Evolutionary conservation across 345 rosid species (phyloP), one percentile per base, ranked within the genome.

Genomic region (Cardamine chenopodiifolia): DNA sequence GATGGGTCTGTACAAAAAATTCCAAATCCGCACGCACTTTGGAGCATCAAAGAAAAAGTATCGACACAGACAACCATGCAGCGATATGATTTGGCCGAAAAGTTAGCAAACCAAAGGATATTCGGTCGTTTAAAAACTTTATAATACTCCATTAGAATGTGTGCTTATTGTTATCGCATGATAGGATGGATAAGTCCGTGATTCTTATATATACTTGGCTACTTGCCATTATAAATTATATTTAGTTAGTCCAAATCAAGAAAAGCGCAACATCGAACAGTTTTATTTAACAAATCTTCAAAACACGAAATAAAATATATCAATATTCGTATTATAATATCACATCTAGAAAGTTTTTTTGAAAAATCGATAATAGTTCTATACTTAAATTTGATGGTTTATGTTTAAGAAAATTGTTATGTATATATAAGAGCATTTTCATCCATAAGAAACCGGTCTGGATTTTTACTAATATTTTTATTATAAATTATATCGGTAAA

Each of bases 21-120:
- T 47, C 53, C 68, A 62, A 50, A 52, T 28, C 54, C 23, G 44
- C 70, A 62, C 55, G 22, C 35, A 63, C 45, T 47, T 63, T 54
- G 54, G 70, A 2, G 63, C 26, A 28, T 34, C 52, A 5, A 52
- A 22, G 37, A 34, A 7, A 37, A 18, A 14, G 14, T 3, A 3
- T 12, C 37, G 13, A 52, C 62, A 62, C 62, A 52, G 64, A 73
- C 62, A 73, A 63, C 63, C 63, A 73, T 42, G 64, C 63, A 63
- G 20, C 40, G 2, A 62, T 31, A 29, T 45, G 1, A 34, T 20
- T 47, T 29, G 34, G 39, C 14, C 10, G 6, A 23, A 22, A 70
- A 9, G 47, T 58, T 70, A 19, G 26, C 50, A 55, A 44, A 35
- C 47, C 47, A 70, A 48, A 60, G 61, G 53, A 72, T 62, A 37